Evolutionary conservation across 257 asterid species (phyloP).

Genomic region (Ophiorrhiza pumila): DNA sequence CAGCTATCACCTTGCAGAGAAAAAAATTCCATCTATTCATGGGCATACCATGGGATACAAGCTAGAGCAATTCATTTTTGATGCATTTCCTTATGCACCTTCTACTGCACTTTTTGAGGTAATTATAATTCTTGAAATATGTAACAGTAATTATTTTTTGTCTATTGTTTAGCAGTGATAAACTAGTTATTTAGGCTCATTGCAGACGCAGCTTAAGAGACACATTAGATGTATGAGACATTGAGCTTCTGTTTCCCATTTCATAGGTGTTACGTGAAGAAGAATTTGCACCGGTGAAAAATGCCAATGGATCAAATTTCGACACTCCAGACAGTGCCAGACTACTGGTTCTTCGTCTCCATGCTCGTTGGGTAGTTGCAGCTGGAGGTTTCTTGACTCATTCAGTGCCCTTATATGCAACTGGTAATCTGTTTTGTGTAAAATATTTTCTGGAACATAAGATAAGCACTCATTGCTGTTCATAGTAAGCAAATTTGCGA

Average conservation of each 20-base stretch:
- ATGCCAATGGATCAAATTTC: slow-evolving; percentile 80
- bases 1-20: slow-evolving; percentile 95
- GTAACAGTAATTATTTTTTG: neutral
- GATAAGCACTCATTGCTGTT: neutral
- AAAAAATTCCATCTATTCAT: slow-evolving; percentile 76
- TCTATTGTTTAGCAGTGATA: neutral
- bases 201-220: neutral
- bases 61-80: slow-evolving; percentile 92
- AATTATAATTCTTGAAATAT: neutral
- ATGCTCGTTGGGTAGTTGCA: slow-evolving; percentile 93
- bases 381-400: slow-evolving; percentile 99
- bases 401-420: slow-evolving; percentile 84
- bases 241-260: slow-evolving; percentile 1
- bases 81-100: slow-evolving; percentile 94
- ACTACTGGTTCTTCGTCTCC: slow-evolving; percentile 85
- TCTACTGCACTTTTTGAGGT: slow-evolving; percentile 95
- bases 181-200: neutral
- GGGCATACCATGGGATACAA: slow-evolving; percentile 77
- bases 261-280: slow-evolving; percentile 78
- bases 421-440: slow-evolving; percentile 46
- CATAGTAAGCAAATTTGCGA: neutral
- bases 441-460: neutral
- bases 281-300: slow-evolving; percentile 97
- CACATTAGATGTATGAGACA: neutral
- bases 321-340: slow-evolving; percentile 98